Conservation (phyloP, 2,329 filamentous ascomycete species). For the Sporothrix brasiliensis region DNA sequence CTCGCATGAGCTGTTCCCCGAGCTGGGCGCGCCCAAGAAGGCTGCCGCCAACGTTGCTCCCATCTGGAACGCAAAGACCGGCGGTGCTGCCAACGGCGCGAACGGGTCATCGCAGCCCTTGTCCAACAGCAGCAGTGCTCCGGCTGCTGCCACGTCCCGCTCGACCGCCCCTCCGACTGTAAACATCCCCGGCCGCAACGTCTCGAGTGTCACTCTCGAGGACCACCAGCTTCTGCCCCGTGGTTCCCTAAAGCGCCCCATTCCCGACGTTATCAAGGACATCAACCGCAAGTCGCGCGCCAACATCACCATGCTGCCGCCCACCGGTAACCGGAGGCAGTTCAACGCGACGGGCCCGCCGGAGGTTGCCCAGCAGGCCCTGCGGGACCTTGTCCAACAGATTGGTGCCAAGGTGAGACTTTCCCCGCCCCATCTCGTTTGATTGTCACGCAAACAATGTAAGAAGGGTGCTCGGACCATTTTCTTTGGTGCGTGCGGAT, state of each 20-base stretch:
- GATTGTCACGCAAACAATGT: neutral
- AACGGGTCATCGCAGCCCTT: slow-evolving; percentile 48
- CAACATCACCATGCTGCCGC: slow-evolving; percentile 74
- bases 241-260: slow-evolving; percentile 77
- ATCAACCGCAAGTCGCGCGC: slow-evolving; percentile 92
- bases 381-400: slow-evolving; percentile 86
- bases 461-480: neutral
- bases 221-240: slow-evolving; percentile 76
- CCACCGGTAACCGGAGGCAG: slow-evolving; percentile 71
- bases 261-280: slow-evolving; percentile 83
- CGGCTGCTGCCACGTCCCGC: slow-evolving; percentile 42
- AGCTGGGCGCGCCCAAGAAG: slow-evolving; percentile 74
- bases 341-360: slow-evolving; percentile 86
- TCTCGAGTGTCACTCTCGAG: slow-evolving; percentile 73
- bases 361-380: slow-evolving; percentile 80
- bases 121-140: slow-evolving; percentile 45
- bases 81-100: slow-evolving; percentile 49
- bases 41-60: slow-evolving; percentile 65
- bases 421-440: neutral
- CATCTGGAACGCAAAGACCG: slow-evolving; percentile 76
- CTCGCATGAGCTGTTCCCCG: slow-evolving; percentile 92
- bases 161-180: slow-evolving; percentile 58
- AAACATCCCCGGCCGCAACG: slow-evolving; percentile 79
- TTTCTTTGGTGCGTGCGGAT: neutral
- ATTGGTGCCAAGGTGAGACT: slow-evolving; percentile 74